A percentile compares a stretch with the other conserved stretches of the same genome.
Evolutionary conservation across 129 eudicot species (phyloP).

Genomic region (Apium graveolens): DNA sequence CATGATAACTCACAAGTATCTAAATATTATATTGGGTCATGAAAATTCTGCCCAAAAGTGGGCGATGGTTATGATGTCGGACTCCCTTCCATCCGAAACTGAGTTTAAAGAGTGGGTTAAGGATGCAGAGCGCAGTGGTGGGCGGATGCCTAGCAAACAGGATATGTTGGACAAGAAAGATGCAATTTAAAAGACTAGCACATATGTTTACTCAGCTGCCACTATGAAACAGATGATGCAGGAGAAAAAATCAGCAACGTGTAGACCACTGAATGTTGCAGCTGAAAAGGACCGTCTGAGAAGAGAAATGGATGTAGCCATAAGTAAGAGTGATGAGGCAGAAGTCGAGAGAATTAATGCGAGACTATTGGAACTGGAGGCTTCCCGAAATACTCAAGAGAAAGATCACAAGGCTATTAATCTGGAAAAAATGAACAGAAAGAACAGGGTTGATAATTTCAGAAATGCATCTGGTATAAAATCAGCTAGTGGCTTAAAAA

Average conservation of each 20-base stretch:
- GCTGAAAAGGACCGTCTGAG: constrained; percentile 85
- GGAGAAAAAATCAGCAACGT: constrained; percentile 73
- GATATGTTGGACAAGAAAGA: constrained; percentile 65
- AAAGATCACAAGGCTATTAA: constrained; percentile 64
- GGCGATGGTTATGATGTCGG: constrained; percentile 96
- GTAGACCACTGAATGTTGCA: constrained; percentile 81
- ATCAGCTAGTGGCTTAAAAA: constrained; percentile 47
- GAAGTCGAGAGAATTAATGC: constrained; percentile 69
- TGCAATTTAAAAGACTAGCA: constrained; percentile 68
- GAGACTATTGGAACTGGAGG: constrained; percentile 69
- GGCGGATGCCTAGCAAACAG: constrained; percentile 81
- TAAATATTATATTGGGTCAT: constrained; percentile 84
- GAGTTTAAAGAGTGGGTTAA: constrained; percentile 74
- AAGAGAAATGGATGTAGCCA: constrained; percentile 67
- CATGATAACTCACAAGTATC: constrained; percentile 66
- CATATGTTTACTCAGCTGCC: constrained; percentile 79
- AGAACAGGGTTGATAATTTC: constrained; percentile 84
- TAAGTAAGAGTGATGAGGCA: constrained; percentile 47
- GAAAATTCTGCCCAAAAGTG: constrained; percentile 88
- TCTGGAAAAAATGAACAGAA: constrained; percentile 86
- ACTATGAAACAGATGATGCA: constrained; percentile 92
- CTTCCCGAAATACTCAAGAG: constrained; percentile 39
- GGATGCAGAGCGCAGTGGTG: constrained; percentile 79
- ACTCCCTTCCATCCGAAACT: constrained; percentile 70
- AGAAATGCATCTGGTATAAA: constrained; percentile 72